These are phyloP conservation scores for Papiliotrema terrestris DNA, from an alignment of 1,284 basidiomycete species.

Conservation along the genomic window DNA sequence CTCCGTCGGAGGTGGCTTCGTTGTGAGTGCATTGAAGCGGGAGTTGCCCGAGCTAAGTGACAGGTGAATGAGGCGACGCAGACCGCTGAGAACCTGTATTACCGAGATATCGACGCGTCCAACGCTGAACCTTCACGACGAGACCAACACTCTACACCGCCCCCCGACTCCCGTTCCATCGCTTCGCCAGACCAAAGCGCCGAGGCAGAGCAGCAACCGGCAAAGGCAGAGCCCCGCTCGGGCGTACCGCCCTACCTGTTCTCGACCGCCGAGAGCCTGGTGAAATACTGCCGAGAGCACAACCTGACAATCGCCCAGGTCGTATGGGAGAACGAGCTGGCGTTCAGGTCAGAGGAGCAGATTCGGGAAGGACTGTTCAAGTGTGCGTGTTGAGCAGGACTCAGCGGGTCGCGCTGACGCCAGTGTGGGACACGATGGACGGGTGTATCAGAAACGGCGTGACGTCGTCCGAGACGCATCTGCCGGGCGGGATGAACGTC, in stretches of 20 bases:
- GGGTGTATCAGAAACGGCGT: slow-evolving; percentile 86
- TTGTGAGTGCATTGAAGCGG: slow-evolving; percentile 52
- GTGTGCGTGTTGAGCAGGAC: slow-evolving; percentile 15
- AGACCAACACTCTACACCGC: slow-evolving; percentile 53
- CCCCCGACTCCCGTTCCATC: not conserved
- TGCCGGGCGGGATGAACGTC: slow-evolving; percentile 81
- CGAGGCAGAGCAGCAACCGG: not conserved
- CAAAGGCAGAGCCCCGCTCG: not conserved
- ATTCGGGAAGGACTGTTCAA: slow-evolving; percentile 65
- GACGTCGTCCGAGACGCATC: slow-evolving; percentile 65
- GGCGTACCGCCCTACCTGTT: slow-evolving; percentile 59
- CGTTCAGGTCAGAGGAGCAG: slow-evolving; percentile 69
- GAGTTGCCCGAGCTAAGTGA: not conserved
- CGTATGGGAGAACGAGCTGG: slow-evolving; percentile 90
- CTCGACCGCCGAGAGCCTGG: slow-evolving; percentile 25
- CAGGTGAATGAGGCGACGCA: slow-evolving; percentile 48
- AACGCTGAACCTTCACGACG: slow-evolving; percentile 73
- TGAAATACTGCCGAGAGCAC: slow-evolving; percentile 23
- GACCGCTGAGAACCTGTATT: slow-evolving; percentile 90
- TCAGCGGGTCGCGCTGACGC: slow-evolving; percentile 41
- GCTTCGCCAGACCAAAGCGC: not conserved
- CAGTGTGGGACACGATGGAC: slow-evolving; percentile 91
- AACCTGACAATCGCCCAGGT: slow-evolving; percentile 83
- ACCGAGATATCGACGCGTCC: slow-evolving; percentile 86
- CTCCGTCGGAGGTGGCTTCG: slow-evolving; percentile 80